Percentiles rank a stretch among this genome's conserved stretches.
These are phyloP conservation scores for Tricholoma sp. DNA, from an alignment of 768 basidiomycete species.

Conservation along the genomic window DNA sequence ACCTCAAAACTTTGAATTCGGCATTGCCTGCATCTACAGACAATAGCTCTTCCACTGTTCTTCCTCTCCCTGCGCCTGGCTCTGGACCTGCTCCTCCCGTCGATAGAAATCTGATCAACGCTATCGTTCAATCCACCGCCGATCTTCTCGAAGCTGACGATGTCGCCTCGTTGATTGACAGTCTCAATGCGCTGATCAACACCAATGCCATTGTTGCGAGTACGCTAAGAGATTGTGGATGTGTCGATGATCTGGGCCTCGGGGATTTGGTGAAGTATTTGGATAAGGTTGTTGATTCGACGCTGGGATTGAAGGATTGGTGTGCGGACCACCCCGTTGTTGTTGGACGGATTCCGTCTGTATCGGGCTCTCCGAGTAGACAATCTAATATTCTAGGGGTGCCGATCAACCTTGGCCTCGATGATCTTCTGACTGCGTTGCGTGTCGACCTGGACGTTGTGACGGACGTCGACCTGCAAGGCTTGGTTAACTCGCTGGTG, in stretches of 20 bases:
- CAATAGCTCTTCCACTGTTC: not conserved
- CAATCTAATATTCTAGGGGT: not conserved
- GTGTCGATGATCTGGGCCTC: constrained; percentile 7
- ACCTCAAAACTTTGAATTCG: constrained; percentile 3
- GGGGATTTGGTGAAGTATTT: constrained; percentile 4
- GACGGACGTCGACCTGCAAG: constrained; percentile 5
- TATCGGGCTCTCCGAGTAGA: not conserved
- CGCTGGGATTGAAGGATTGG: constrained; percentile 8
- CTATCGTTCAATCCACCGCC: constrained; percentile 9
- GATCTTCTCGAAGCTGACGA: constrained; percentile 9
- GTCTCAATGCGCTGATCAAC: constrained; percentile 4
- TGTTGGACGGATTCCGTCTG: not conserved
- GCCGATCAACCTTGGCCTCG: constrained; percentile 10
- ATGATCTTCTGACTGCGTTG: constrained; percentile 6
- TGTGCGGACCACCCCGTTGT: constrained; percentile 8
- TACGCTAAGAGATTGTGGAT: constrained; percentile 9
- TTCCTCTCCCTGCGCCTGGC: not conserved
- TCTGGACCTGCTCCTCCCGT: not conserved
- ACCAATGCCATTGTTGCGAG: constrained; percentile 1
- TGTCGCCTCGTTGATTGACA: constrained; percentile 3
- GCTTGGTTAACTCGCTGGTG: constrained; percentile 8
- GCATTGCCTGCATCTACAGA: constrained; percentile 1
- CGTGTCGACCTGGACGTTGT: constrained; percentile 4
- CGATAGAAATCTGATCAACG: constrained; percentile 8
- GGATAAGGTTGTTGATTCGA: constrained; percentile 2